Evolutionary conservation across 2,329 filamentous ascomycete species (phyloP), one percentile per base, ranked within the genome.

Genomic region (Xylariaceae sp.): DNA sequence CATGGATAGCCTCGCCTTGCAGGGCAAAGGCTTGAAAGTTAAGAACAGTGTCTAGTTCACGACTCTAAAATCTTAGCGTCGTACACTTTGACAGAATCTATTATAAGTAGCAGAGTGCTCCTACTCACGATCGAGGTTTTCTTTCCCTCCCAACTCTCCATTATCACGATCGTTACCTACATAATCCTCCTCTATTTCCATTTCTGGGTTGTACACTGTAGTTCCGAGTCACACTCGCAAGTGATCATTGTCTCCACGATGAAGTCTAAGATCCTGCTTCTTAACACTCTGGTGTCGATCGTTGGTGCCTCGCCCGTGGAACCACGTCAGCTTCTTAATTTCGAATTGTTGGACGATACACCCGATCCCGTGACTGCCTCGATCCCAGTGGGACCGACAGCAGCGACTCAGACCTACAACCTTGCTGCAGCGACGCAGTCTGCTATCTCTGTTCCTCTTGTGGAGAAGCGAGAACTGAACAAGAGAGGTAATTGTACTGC

Each of bases 311-410:
- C 55, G 15, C 51, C 56, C 14, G 33, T 36, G 4, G 47, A 52
- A 19, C 56, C 52, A 39, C 66, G 66, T 40, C 67, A 69, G 48
- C 52, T 58, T 7, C 68, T 73, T 44, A 64, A 73, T 49, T 62
- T 69, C 32, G 61, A 56, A 14, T 47, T 56, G 6, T 64, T 70
- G 43, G 62, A 68, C 51, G 46, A 62, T 30, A 60, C 63, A 11
- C 65, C 68, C 6, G 55, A 65, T 39, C 63, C 63, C 18, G 56
- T 58, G 11, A 43, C 61, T 2, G 56, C 59, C 30, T 59, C 65
- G 32, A 59, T 67, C 22, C 62, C 63, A 14, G 48, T 65, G 11
- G 61, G 57, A 9, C 59, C 61, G n/a, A 56, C 59, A 11, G 52
- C 62, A 27, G 55, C 63, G 35, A 55, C 57, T 10, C 57, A 66